Conservation (phyloP, 768 basidiomycete genomes). For the Pleurotus citrinopileatus region DNA sequence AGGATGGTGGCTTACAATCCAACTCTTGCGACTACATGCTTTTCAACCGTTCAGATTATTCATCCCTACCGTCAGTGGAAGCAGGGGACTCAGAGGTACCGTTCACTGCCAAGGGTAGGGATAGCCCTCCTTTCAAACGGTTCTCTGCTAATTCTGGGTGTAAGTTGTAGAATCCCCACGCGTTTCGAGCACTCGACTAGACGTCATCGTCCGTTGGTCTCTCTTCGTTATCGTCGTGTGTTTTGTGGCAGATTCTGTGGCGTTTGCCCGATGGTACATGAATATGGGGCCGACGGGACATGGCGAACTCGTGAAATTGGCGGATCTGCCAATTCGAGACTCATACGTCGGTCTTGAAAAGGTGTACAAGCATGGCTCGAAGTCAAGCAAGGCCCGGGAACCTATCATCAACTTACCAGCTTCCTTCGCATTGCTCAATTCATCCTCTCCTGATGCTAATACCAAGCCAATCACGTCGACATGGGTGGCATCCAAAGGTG, state of each 20-base stretch:
- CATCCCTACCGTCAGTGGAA: not conserved
- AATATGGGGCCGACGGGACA: too few species aligned
- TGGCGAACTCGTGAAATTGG: not conserved
- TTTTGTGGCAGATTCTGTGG: not conserved
- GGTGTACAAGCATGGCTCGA: not conserved
- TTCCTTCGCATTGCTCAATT: not conserved
- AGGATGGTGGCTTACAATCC: too few species aligned
- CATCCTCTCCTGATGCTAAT: not conserved
- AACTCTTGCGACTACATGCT: not conserved
- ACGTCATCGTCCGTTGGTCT: not conserved
- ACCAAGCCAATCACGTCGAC: not conserved
- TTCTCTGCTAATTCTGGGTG: not conserved
- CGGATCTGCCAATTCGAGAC: not conserved
- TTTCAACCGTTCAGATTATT: not conserved
- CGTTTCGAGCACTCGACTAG: not conserved
- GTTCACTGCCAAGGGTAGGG: too few species aligned
- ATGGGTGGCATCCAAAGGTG: not conserved
- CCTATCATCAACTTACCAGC: not conserved
- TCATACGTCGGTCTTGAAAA: not conserved
- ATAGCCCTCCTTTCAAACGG: not conserved
- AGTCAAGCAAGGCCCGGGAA: not conserved
- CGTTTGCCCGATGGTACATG: not conserved
- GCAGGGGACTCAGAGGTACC: not conserved
- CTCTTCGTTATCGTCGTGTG: not conserved
- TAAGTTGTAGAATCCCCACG: not conserved